Conservation (phyloP, 2,329 filamentous ascomycete species). For the Meredithiella fracta region DNA sequence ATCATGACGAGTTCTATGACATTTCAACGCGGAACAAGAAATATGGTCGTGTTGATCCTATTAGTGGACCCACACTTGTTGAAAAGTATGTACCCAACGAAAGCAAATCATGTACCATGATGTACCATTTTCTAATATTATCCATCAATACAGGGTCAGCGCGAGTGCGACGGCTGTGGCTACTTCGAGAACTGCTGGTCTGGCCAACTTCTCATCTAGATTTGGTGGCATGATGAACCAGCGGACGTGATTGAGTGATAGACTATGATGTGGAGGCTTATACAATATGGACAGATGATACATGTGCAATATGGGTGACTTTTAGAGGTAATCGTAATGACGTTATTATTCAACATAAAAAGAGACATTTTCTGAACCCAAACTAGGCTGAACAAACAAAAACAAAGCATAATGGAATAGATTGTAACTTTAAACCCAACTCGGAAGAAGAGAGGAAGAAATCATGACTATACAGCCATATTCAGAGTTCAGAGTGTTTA, state of each 20-base stretch:
- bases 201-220: constrained; percentile 57
- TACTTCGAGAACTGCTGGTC: constrained; percentile 39
- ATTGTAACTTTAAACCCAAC: too few species aligned
- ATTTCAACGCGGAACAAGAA: constrained; percentile 79
- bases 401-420: too few species aligned
- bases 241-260: constrained; percentile 1
- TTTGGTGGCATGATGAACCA: constrained; percentile 35
- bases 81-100: constrained; percentile 54
- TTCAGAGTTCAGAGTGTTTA: too few species aligned
- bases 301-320: too few species aligned
- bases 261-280: background rate
- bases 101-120: background rate
- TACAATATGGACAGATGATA: background rate
- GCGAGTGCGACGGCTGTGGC: constrained; percentile 38
- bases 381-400: background rate
- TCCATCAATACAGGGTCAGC: constrained; percentile 39
- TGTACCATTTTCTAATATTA: background rate
- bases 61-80: constrained; percentile 75
- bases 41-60: constrained; percentile 79
- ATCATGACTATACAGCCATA: background rate
- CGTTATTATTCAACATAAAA: too few species aligned
- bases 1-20: constrained; percentile 95
- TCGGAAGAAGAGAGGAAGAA: background rate
- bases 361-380: background rate
- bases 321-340: too few species aligned